These are phyloP conservation scores for Juglanconis sp. DNA, from an alignment of 2,329 filamentous ascomycete genomes.

Conservation along the genomic window DNA sequence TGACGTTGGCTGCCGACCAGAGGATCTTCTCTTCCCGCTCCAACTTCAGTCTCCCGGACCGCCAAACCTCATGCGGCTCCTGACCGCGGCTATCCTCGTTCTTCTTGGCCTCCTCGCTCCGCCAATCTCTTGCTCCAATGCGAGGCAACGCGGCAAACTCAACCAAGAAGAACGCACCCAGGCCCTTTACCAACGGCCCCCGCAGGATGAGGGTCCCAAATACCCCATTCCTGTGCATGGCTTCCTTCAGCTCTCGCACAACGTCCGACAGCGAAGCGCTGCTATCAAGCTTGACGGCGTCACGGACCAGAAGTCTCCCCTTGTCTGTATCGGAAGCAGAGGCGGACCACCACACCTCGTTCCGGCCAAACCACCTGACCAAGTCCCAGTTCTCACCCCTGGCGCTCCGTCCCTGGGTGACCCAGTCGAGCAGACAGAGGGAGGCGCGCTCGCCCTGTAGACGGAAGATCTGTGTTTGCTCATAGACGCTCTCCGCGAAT, in stretches of 20 bases:
- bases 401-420: constrained; percentile 80
- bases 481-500: constrained; percentile 78
- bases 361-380: constrained; percentile 73
- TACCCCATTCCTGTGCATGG: constrained; percentile 73
- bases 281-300: constrained; percentile 73
- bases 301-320: constrained; percentile 71
- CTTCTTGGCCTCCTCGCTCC: constrained; percentile 46
- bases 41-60: constrained; percentile 49
- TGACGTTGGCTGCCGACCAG: constrained; percentile 78
- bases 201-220: constrained; percentile 83
- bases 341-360: constrained; percentile 71
- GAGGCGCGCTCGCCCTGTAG: constrained; percentile 51
- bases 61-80: constrained; percentile 50
- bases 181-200: constrained; percentile 63
- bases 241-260: constrained; percentile 44
- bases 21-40: constrained; percentile 62
- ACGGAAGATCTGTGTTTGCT: constrained; percentile 77
- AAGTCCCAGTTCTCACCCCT: constrained; percentile 89
- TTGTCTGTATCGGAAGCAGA: constrained; percentile 26
- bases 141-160: constrained; percentile 78
- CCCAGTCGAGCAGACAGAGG: constrained; percentile 89
- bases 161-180: constrained; percentile 72
- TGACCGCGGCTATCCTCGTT: constrained; percentile 34
- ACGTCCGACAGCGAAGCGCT: constrained; percentile 1
- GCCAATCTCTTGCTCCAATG: constrained; percentile 79